Conservation (phyloP, 2,329 filamentous ascomycete species). For the Pseudofabraea citricarpa region DNA sequence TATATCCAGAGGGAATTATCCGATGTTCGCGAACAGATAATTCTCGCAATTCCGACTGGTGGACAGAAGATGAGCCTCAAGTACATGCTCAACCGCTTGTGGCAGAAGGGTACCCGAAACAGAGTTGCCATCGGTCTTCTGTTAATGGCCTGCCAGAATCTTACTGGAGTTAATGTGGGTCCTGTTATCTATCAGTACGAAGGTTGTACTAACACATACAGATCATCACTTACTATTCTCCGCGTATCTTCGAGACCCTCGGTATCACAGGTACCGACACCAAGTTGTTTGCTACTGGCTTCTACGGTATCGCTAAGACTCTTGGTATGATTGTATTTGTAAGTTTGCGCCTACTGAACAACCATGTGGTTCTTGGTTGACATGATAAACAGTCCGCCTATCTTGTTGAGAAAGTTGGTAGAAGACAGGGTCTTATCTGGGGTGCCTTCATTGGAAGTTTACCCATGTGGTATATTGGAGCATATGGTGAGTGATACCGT, state of each 20-base stretch:
- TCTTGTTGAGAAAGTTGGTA: conserved; percentile 34
- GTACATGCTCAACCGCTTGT: neutral
- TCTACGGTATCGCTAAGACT: conserved; percentile 29
- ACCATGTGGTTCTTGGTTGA: conserved; percentile 17
- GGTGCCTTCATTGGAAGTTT: conserved; percentile 35
- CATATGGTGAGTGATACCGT: too few relatives aligned
- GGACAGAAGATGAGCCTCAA: conserved; percentile 26
- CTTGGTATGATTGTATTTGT: conserved; percentile 11
- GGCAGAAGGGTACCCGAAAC: conserved; percentile 55
- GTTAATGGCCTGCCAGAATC: conserved; percentile 47
- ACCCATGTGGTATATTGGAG: conserved; percentile 31
- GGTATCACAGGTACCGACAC: conserved; percentile 33
- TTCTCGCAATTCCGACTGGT: conserved; percentile 41
- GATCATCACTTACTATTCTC: conserved; percentile 29
- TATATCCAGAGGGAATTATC: conserved; percentile 43
- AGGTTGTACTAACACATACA: neutral
- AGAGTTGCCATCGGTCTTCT: conserved; percentile 47
- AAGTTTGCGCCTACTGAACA: too few relatives aligned
- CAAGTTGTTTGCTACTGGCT: conserved; percentile 36
- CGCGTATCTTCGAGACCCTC: conserved; percentile 20
- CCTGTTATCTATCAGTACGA: neutral
- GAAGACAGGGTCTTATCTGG: conserved; percentile 34
- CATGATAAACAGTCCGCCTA: conserved; percentile 18
- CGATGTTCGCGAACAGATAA: conserved; percentile 37
- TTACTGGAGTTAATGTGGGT: conserved; percentile 53